Evolutionary conservation across 352 stramenopile species (phyloP), one percentile per base, ranked within the genome.

Genomic region (Thraustochytrium striatum): DNA sequence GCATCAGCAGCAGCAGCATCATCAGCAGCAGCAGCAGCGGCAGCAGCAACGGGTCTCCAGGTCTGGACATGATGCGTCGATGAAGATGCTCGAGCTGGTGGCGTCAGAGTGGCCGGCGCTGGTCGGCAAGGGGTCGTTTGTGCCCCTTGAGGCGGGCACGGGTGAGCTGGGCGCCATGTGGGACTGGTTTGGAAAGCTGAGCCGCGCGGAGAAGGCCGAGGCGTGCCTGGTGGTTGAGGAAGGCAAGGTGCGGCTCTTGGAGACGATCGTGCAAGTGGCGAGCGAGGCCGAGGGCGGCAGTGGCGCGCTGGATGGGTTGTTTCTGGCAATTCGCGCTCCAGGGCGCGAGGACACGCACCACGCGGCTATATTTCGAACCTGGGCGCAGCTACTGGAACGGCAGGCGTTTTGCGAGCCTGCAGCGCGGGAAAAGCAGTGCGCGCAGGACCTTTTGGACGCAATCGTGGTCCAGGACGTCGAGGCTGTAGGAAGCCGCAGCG

Each of bases 241-340:
- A 9, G 69, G 9, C 52, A 69, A 79, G 47, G 35, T 79, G 38
- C 28, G 69, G 11, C 19, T 79, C 1, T 28, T 79, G 3, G 53
- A 70, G 55, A 53, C 28, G 35, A 52, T 79, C 3, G 30, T 58
- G 25, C 44, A 28, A 3, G 47, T 28, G 5, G 30, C 30, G 69
- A 8, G 69, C 1, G 21, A 39, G 8, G 69, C 50, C 9, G 33
- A 47, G 8, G 55, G 25, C 25, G 9, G 9, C 19, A 11, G 43
- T 5, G 38, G 38, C 9, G 11, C 38, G 21, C 47, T 65, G n/a
- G 69, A 79, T 19, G 69, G 69, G 5, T 28, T 79, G 16, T 79
- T 79, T 41, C 50, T 79, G 8, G 69, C 69, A 5, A n/a, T 79
- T 5, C 69, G 53, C 16, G 7, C 69, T 28, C 69, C 69, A 9